These are phyloP conservation scores for Hydrangea macrophylla DNA, from an alignment of 148 eudicot genomes.

Conservation along the genomic window DNA sequence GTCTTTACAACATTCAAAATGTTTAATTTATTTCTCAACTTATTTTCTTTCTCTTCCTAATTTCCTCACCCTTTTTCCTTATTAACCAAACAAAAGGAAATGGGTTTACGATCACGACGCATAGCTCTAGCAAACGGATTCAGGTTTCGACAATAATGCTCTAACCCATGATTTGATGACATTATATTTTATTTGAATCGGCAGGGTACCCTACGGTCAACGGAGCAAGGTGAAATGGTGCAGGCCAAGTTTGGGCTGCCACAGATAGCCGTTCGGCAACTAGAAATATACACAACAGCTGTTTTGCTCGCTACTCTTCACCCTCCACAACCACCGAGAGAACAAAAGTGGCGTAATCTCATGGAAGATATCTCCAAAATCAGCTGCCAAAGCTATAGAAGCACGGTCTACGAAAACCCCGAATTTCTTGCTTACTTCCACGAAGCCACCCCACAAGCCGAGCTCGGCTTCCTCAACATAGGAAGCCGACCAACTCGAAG, in stretches of 20 bases:
- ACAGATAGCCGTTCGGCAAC: constrained; percentile 67
- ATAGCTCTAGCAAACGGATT: no score
- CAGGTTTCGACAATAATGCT: no score
- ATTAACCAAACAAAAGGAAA: no score
- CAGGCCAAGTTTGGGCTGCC: constrained; percentile 95
- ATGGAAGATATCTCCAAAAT: constrained; percentile 83
- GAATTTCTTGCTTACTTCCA: constrained; percentile 83
- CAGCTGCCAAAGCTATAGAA: constrained; percentile 62
- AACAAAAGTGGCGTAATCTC: constrained; percentile 70
- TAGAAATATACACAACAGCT: constrained; percentile 84
- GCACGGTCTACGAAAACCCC: constrained; percentile 75
- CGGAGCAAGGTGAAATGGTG: constrained; percentile 98
- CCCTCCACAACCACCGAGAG: constrained; percentile 82
- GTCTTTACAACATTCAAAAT: no score
- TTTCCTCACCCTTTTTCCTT: no score
- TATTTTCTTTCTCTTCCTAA: no score
- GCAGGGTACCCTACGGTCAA: constrained; percentile 82
- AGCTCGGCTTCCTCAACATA: constrained; percentile 79
- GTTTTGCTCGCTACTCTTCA: constrained; percentile 79
- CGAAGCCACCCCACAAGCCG: constrained; percentile 94
- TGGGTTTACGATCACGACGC: no score
- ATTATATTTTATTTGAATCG: constrained; percentile 11
- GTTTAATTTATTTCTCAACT: no score
- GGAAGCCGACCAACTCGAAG: constrained; percentile 85
- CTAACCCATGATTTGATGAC: neutral